Evolutionary conservation across 805 yeast species (phyloP), one percentile per base, ranked within the genome.

Genomic region (Wickerhamomyces canadensis): DNA sequence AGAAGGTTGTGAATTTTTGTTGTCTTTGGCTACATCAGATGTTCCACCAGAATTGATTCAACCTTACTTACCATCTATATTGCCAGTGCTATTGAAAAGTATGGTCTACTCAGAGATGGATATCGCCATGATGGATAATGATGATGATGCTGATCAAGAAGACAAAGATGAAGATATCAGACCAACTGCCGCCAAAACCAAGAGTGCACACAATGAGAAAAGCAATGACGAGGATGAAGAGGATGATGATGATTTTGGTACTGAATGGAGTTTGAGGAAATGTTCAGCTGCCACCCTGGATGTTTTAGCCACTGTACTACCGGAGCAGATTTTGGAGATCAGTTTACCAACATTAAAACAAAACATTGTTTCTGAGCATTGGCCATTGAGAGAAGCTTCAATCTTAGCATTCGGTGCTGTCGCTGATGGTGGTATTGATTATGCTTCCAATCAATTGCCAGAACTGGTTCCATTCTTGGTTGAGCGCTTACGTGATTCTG

Each of bases 241-340:
- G 22, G 93, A 80, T 10, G 84, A 74, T 36, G 83, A 72, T 34
- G 80, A 72, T 38, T 78, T 74, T 26, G 70, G 78, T 32, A 76
- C 80, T 25, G 86, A 79, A 49, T 93, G 98, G 98, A 87, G 80
- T 51, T 62, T 93, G 41, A 73, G 98, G 53, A 91, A 91, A 61
- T 91, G 98, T 60, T 72, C 95, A 5, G 98, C 98, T 4, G 93
- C 97, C 4, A 83, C 97, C 0, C 67, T 93, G 30, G 98, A 93
- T 56, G 73, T 81, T 2, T 62, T 93, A 38, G 83, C 97, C 1
- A 67, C 78, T 19, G 68, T 70, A 28, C 70, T 73, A 38, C 89
- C 96, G 0, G 70, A 68, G 11, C 77, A 75, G 40, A 89, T 86
- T 3, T 65, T 91, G 32, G 66, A 69, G 18, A 66, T 75, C 11